Evolutionary conservation across 208 protist genomes (phyloP).

Genomic region (Trypanosoma boissoni): DNA sequence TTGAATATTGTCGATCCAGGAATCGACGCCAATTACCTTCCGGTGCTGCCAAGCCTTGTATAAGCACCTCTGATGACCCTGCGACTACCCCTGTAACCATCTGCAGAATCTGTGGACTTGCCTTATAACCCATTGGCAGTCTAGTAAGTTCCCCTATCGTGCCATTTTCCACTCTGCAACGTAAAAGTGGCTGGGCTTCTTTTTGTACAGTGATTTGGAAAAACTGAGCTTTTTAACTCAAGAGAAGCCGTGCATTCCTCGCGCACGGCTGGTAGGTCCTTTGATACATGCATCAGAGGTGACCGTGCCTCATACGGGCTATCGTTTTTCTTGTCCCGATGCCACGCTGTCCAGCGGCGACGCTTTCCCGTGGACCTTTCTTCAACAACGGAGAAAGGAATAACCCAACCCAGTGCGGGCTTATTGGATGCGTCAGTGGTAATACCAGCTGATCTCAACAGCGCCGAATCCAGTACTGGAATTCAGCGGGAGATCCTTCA

Average conservation of each 20-base stretch:
- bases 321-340: background rate
- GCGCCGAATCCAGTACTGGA: too few relatives aligned
- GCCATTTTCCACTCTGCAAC: background rate
- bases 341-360: background rate
- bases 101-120: constrained; percentile 30
- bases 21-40: constrained; percentile 7
- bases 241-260: too few relatives aligned
- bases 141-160: constrained; percentile 13
- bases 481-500: too few relatives aligned
- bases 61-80: constrained; percentile 14
- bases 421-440: background rate
- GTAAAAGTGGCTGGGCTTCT: background rate
- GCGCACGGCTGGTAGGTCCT: too few relatives aligned
- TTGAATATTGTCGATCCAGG: constrained; percentile 31
- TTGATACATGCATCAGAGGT: too few relatives aligned
- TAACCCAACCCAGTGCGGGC: background rate
- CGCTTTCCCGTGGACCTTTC: background rate
- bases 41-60: background rate
- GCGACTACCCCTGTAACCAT: constrained; percentile 16
- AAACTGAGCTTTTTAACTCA: too few relatives aligned
- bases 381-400: background rate
- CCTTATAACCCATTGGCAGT: constrained; percentile 24
- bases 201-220: too few relatives aligned
- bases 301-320: background rate
- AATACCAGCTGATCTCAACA: too few relatives aligned